Evolutionary conservation across 140 eudicot genomes (phyloP), one percentile per base, ranked within the genome.

Genomic region (Erigeron philadelphicus): DNA sequence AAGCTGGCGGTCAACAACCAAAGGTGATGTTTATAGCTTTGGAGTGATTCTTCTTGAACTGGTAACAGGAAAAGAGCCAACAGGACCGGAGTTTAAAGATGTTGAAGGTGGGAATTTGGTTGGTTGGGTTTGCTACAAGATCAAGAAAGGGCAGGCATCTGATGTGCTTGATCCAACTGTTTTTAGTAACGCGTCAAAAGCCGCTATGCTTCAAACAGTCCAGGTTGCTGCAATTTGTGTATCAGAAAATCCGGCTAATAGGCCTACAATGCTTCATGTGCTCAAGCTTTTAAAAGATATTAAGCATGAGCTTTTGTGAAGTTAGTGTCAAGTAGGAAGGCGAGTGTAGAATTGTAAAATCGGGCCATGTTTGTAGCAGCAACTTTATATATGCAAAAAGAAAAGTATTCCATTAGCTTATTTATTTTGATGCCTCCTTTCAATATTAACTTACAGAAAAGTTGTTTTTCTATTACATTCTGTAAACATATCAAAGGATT

Each of bases 31-130:
- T 46, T 90, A 87, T 41, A 85, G 94, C 67, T 90, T 83, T 72
- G 97, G 97, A 6, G 97, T 90, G 71, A 87, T 90, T 44, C 72
- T 90, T 60, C 95, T 90, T 21, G 97, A 90, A 70, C 56, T 87
- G 73, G 75, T 90, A 50, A 90, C 94, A 0, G 94, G 97, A 4
- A 90, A 87, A 62, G 93, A 87, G 74, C 97, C 97, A 17, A 87
- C 97, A 0, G 95, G 95, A 1, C 81, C 82, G 3, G 97, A 87
- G 77, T 90, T 90, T 42, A 87, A 85, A 70, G 97, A 90, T 57
- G 78, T 83, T 9, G 95, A 90, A 79, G 97, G 97, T 19, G 94
- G 95, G 42, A 90, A 87, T 67, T 74, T 90, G 81, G 97, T 90
- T 2, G 97, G 97, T 1, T 90, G 97, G 95, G 97, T 85, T 62